Base-by-base conservation (phyloP, 148 eudicot genomes). In the Rhododendron vialii region DNA sequence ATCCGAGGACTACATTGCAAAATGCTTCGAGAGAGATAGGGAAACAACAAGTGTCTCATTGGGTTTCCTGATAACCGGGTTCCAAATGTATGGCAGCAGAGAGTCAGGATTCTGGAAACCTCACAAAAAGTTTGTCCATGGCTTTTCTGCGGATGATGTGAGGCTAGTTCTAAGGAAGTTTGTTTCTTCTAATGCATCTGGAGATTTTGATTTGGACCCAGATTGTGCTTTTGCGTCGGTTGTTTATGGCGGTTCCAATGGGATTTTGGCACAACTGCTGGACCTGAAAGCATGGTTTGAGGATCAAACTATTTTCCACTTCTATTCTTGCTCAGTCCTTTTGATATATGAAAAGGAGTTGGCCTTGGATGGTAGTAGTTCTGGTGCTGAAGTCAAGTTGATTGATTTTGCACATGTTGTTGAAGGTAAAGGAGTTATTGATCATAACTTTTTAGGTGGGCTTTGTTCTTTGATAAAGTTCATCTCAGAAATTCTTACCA, bases 201-300 rank as follows among this genome's bases (percentile, higher is more conserved):
- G 86, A 48, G 91, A 90, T 36, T 47, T 74, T 17, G 89, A 88
- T 28, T 9, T 48, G 41, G 86, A 89, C 9, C 84, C 84, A 17
- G 84, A 87, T 57, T 87, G 89, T 24, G 84, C 86, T 84, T 90
- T 91, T 83, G 94, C 95, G n/a, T 87, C 94, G 9, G 67, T 80
- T 57, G 95, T 94, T 61, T 95, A 91, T 83, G 96, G 98, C 15
- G 96, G 96, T 45, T 82, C 93, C 10, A 78, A 85, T 43, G 99
- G 98, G 63, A 94, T 97, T 87, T 89, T 97, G 89, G 90, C 94
- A 5, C 98, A 95, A 73, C 76, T 97, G 51, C 57, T 85, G 88
- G 96, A 97, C 89, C 89, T 97, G 53, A 97, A 97, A 88, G 90
- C 95, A 55, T 97, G 99, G 99, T 95, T 97, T 83, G 99, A 97